Conservation (phyloP, 192 early-diverging fungal genomes). For the Coemansia sp. region DNA sequence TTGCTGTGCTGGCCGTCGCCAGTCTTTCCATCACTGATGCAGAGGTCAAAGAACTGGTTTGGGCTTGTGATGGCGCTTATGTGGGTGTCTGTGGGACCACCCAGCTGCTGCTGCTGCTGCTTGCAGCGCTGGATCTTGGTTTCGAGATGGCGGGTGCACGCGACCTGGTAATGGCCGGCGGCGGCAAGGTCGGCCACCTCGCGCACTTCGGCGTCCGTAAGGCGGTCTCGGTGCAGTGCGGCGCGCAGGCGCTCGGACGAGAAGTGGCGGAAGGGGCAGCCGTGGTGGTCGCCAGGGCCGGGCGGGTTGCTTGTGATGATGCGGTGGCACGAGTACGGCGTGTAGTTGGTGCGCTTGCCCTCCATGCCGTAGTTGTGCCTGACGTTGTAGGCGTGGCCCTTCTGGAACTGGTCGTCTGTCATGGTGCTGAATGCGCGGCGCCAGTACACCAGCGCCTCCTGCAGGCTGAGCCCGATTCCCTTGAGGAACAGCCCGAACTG, state of each 20-base stretch:
- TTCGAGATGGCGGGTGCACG: constrained; percentile 90
- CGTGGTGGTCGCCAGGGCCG: constrained; percentile 83
- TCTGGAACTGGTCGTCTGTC: constrained; percentile 90
- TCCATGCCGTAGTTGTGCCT: constrained; percentile 96
- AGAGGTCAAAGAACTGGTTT: constrained; percentile 89
- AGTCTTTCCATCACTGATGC: constrained; percentile 27
- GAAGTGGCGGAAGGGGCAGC: constrained; percentile 93
- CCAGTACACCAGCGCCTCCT: constrained; percentile 94
- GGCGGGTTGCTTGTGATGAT: constrained; percentile 84
- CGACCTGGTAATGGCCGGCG: constrained; percentile 86
- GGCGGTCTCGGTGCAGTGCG: constrained; percentile 59
- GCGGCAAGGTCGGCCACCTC: constrained; percentile 68
- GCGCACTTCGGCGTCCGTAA: constrained; percentile 60
- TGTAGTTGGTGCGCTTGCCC: constrained; percentile 80
- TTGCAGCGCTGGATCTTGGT: constrained; percentile 51
- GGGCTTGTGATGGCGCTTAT: constrained; percentile 86
- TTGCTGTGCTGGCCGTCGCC: not conserved
- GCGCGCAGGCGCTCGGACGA: constrained; percentile 62
- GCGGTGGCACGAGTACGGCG: constrained; percentile 78
- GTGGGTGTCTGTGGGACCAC: not conserved
- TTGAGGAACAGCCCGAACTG: constrained; percentile 95
- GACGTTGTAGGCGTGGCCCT: constrained; percentile 92
- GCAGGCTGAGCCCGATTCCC: constrained; percentile 83
- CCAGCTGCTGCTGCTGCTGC: constrained; percentile 9
- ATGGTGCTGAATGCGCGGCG: constrained; percentile 73